Percentiles rank a stretch among this genome's conserved stretches.
phyloP scores from a whole-genome alignment of 768 basidiomycete genomes.

The Amyloporia xantha region DNA sequence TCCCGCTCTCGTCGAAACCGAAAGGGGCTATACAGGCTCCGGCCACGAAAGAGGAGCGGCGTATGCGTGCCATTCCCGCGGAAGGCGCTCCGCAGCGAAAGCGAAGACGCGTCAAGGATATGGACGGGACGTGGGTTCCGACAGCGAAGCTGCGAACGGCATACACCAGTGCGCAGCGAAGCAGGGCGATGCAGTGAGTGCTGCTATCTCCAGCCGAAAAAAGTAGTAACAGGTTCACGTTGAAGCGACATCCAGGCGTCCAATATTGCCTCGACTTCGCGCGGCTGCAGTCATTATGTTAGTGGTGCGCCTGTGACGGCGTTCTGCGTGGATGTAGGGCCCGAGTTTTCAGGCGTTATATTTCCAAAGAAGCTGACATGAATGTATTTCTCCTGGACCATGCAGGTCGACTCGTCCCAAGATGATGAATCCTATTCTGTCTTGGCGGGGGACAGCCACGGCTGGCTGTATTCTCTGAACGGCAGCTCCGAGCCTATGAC shows the following conservation, averaged over 20 bases:
- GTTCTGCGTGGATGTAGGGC: neutral
- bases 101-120: neutral
- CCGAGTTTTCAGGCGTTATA: no score
- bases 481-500: neutral
- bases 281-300: neutral
- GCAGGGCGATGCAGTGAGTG: slow-evolving; percentile 1
- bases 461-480: slow-evolving; percentile 8
- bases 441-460: slow-evolving; percentile 4
- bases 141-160: neutral
- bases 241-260: neutral
- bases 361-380: neutral
- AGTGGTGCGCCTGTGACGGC: neutral
- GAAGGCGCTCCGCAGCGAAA: neutral
- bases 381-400: neutral
- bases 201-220: neutral
- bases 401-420: neutral
- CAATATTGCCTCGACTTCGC: neutral
- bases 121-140: neutral
- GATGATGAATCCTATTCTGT: neutral
- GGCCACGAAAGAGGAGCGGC: no score
- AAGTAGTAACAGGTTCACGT: neutral
- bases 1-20: slow-evolving; percentile 20
- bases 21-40: no score
- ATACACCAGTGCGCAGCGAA: neutral
- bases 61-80: no score